Percentiles rank a stretch among this genome's conserved stretches.
phyloP scores from a whole-genome alignment of 2,329 filamentous ascomycete species.

The Trichoderma koningiopsis region DNA sequence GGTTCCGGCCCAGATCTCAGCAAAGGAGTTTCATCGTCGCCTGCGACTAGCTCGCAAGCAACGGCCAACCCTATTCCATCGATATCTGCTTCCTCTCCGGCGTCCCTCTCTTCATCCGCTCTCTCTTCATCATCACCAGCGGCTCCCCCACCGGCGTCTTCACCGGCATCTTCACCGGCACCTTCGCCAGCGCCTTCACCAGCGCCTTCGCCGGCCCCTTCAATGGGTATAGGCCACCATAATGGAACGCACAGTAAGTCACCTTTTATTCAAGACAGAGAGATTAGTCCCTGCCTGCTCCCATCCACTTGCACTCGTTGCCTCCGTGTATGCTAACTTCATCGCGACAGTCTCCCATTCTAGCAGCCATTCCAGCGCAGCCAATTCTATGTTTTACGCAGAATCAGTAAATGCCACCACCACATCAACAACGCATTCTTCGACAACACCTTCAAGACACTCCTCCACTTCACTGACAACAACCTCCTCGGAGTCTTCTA shows the following conservation, averaged over 20 bases:
- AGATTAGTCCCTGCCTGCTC: background rate
- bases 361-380: background rate
- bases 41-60: background rate
- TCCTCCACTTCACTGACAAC: background rate
- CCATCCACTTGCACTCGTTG: background rate
- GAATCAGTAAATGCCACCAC: conserved; percentile 2
- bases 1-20: conserved; percentile 14
- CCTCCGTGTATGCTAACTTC: background rate
- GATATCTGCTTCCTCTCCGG: conserved; percentile 16
- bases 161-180: too few relatives aligned
- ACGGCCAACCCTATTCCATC: background rate
- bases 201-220: conserved; percentile 25
- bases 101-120: conserved; percentile 36
- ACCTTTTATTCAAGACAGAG: background rate
- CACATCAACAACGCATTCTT: conserved; percentile 5
- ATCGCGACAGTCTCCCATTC: conserved; percentile 3
- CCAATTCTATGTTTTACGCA: conserved; percentile 9
- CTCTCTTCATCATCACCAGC: conserved; percentile 31
- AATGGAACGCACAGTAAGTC: conserved; percentile 33
- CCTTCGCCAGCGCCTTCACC: too few relatives aligned
- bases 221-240: conserved; percentile 26
- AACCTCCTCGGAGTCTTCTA: conserved; percentile 1
- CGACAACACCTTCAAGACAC: background rate
- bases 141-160: conserved; percentile 1
- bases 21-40: background rate